These are phyloP conservation scores for Penicillium verhagenii DNA, from an alignment of 495 filamentous ascomycete genomes.

Conservation along the genomic window DNA sequence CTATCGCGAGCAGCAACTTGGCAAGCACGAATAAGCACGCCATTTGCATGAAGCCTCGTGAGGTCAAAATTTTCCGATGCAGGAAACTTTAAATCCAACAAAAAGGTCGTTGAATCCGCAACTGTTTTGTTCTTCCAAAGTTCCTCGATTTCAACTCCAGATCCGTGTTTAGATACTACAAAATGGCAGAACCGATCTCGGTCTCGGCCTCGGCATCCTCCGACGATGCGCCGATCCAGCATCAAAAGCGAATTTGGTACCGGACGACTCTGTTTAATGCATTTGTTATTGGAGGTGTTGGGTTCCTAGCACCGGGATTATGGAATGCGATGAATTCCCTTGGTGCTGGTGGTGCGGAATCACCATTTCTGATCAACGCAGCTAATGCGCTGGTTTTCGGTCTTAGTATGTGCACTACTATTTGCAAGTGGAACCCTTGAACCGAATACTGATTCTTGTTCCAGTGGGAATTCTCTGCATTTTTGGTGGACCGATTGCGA, in stretches of 20 bases:
- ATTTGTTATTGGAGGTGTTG: constrained; percentile 36
- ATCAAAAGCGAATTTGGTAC: constrained; percentile 48
- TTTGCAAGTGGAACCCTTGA: neutral
- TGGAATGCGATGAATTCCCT: constrained; percentile 64
- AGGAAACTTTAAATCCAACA: neutral
- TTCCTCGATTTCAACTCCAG: neutral
- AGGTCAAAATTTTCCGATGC: neutral
- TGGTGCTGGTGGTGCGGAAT: constrained; percentile 61
- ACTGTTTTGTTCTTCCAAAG: no score
- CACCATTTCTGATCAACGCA: constrained; percentile 60
- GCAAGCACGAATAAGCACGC: constrained; percentile 2
- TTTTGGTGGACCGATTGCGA: constrained; percentile 52
- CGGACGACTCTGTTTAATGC: constrained; percentile 61
- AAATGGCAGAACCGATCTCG: constrained; percentile 14
- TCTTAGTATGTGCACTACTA: constrained; percentile 26
- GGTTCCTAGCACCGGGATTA: constrained; percentile 37
- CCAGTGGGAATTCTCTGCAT: constrained; percentile 59
- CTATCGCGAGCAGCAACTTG: no score
- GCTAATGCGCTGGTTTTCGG: constrained; percentile 63
- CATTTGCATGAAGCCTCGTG: neutral
- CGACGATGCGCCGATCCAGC: neutral
- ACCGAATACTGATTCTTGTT: constrained; percentile 3
- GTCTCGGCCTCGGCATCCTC: constrained; percentile 11
- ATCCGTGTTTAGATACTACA: neutral
- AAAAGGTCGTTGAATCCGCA: neutral